Evolutionary conservation across 1,284 basidiomycete species (phyloP).

Genomic region (Ceratobasidium sp.): DNA sequence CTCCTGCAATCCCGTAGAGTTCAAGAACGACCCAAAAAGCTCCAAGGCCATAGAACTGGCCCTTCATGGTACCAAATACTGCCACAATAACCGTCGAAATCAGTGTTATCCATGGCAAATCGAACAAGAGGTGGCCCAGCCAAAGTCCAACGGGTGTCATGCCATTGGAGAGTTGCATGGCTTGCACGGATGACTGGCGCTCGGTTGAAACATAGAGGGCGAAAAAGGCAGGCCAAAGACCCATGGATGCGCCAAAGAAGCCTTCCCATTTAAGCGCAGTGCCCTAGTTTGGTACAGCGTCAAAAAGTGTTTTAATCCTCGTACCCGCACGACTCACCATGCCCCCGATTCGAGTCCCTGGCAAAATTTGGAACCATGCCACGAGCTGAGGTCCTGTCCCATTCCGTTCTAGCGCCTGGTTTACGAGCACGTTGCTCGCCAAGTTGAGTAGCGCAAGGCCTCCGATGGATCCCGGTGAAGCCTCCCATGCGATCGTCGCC

Average conservation of each 20-base stretch:
- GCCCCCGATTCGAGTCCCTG: constrained; percentile 29
- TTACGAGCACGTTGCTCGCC: constrained; percentile 74
- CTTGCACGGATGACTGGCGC: constrained; percentile 75
- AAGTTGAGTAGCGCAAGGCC: constrained; percentile 75
- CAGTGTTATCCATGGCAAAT: constrained; percentile 70
- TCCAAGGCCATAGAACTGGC: constrained; percentile 79
- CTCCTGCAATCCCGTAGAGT: constrained; percentile 76
- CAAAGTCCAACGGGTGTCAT: constrained; percentile 78
- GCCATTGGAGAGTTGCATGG: constrained; percentile 84
- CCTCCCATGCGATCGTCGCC: constrained; percentile 74
- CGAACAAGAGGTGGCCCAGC: constrained; percentile 83
- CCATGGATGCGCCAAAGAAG: constrained; percentile 77
- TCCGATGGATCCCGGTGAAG: constrained; percentile 61
- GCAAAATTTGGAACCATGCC: constrained; percentile 43
- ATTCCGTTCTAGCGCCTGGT: constrained; percentile 60
- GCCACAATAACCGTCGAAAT: constrained; percentile 72
- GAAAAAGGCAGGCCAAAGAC: constrained; percentile 84
- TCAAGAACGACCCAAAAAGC: constrained; percentile 79
- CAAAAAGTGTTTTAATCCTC: neutral
- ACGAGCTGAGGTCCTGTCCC: constrained; percentile 35
- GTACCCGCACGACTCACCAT: constrained; percentile 14
- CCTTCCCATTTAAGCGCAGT: constrained; percentile 54
- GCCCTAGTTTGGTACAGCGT: neutral
- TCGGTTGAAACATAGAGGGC: constrained; percentile 79
- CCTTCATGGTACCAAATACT: constrained; percentile 67